Evolutionary conservation across 78 protist genomes (phyloP).

Genomic region (Protostelium mycophagum): DNA sequence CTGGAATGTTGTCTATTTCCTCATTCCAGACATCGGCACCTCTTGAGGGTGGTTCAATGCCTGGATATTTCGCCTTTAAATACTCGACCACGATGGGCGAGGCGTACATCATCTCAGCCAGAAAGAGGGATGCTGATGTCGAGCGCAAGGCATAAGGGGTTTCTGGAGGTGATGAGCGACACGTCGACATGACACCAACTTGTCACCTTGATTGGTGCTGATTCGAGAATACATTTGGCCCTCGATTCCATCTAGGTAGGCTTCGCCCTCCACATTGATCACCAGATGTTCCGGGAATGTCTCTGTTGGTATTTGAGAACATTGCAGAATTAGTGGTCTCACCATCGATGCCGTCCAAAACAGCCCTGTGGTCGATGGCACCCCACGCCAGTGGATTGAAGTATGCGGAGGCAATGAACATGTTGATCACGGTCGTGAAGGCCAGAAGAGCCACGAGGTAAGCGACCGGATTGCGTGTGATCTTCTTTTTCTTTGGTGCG

Average conservation of each 20-base stretch:
- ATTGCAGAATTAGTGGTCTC: too few relatives aligned
- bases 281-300: not conserved
- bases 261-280: not conserved
- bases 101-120: not conserved
- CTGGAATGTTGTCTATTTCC: not conserved
- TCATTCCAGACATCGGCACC: not conserved
- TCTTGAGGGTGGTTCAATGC: not conserved
- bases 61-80: not conserved
- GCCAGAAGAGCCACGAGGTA: too few relatives aligned
- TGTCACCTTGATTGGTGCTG: slow-evolving; percentile 18
- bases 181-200: not conserved
- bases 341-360: too few relatives aligned
- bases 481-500: too few relatives aligned
- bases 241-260: not conserved
- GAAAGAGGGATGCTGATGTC: not conserved
- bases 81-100: not conserved
- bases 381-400: too few relatives aligned
- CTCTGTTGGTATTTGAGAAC: too few relatives aligned
- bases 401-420: too few relatives aligned
- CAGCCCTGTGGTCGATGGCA: too few relatives aligned
- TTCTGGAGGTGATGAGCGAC: not conserved
- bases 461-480: too few relatives aligned
- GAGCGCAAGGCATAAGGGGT: not conserved
- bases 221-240: not conserved
- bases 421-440: too few relatives aligned